Conservation (phyloP, 2,329 filamentous ascomycete genomes). For the Penicillium sp. region DNA sequence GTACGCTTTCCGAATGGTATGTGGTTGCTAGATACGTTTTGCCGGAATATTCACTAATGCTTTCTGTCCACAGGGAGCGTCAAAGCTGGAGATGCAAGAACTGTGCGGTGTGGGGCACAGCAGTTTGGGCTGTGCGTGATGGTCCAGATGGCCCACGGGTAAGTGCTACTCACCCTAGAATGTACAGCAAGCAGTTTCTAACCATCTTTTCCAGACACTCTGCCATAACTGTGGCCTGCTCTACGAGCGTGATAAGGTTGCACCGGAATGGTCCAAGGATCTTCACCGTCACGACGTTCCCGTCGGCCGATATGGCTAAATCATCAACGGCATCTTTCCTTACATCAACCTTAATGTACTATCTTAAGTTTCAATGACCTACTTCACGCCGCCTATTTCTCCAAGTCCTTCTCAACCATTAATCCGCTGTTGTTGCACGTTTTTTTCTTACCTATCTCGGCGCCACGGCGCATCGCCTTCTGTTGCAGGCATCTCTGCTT, state of each 20-base stretch:
- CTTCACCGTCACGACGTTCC: slow-evolving; percentile 57
- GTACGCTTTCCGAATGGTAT: slow-evolving; percentile 65
- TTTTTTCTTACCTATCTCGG: not conserved
- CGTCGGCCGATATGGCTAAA: slow-evolving; percentile 33
- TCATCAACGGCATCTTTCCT: not conserved
- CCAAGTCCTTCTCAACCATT: not conserved
- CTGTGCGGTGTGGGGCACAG: slow-evolving; percentile 82
- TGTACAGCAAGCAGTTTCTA: slow-evolving; percentile 13
- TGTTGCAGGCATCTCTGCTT: not conserved
- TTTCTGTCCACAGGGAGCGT: slow-evolving; percentile 59
- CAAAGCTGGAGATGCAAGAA: slow-evolving; percentile 83
- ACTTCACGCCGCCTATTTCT: slow-evolving; percentile 6
- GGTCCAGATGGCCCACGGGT: slow-evolving; percentile 82
- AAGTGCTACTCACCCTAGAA: slow-evolving; percentile 40
- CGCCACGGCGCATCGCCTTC: slow-evolving; percentile 2
- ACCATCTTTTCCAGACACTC: slow-evolving; percentile 60
- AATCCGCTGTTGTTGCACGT: not conserved
- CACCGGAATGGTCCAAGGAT: slow-evolving; percentile 74
- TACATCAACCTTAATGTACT: slow-evolving; percentile 4
- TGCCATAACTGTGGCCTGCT: slow-evolving; percentile 91
- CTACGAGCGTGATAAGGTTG: slow-evolving; percentile 80
- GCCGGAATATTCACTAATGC: slow-evolving; percentile 7
- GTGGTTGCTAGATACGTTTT: slow-evolving; percentile 6
- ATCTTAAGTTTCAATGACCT: slow-evolving; percentile 11
- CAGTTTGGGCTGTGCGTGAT: slow-evolving; percentile 93